phyloP scores from a whole-genome alignment of 495 filamentous ascomycete genomes.

The Xylaria longipes region DNA sequence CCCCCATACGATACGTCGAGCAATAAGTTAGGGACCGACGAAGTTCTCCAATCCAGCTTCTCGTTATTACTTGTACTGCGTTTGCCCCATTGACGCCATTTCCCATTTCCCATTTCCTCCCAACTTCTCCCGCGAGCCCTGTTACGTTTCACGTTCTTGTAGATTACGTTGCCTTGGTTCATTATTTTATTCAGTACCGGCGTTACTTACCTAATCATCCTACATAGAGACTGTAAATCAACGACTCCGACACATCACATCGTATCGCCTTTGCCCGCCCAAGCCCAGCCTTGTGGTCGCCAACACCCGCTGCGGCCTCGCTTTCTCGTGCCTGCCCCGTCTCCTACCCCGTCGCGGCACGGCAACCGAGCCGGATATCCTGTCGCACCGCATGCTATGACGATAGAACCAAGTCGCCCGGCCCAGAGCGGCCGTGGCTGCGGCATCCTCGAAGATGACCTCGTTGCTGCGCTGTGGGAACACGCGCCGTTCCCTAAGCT shows the following conservation, averaged over 20 bases:
- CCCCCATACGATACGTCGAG: not conserved
- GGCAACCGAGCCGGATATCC: slow-evolving; percentile 22
- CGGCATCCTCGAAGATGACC: slow-evolving; percentile 32
- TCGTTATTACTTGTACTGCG: not conserved
- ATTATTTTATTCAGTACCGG: not conserved
- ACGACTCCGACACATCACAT: not conserved
- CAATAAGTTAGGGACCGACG: not conserved
- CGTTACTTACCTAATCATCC: not conserved
- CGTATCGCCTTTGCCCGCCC: not conserved
- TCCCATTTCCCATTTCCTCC: not conserved
- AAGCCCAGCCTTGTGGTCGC: not conserved
- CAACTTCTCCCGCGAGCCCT: not conserved
- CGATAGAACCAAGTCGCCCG: slow-evolving; percentile 53
- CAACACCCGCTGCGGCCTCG: not conserved
- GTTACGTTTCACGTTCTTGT: not conserved
- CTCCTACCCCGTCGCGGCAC: not conserved
- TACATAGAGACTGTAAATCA: not conserved
- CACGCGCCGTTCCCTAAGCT: slow-evolving; percentile 57
- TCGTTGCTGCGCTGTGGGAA: slow-evolving; percentile 59
- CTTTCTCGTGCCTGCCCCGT: not conserved
- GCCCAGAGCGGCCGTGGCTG: slow-evolving; percentile 42
- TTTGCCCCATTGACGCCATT: slow-evolving; percentile 16
- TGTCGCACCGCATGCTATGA: slow-evolving; percentile 56
- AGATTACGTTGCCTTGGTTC: slow-evolving; percentile 5
- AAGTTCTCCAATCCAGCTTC: slow-evolving; percentile 5